Conservation (phyloP, 192 early-diverging fungal species). For the Podochytrium sp. region DNA sequence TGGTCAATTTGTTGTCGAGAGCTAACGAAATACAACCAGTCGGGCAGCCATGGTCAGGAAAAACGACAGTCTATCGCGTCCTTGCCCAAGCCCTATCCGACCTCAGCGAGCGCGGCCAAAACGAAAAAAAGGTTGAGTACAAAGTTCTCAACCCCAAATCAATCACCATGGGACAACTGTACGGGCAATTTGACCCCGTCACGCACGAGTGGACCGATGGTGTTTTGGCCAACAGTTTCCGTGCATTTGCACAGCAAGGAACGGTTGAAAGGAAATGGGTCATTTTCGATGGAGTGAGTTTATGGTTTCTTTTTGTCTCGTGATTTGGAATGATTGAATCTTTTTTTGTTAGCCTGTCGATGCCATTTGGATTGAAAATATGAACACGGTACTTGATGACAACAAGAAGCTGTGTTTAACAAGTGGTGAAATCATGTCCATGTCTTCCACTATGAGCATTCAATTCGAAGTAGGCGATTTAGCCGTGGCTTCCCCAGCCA, state of each 20-base stretch:
- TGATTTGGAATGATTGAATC: too few relatives aligned
- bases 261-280: slow-evolving; percentile 60
- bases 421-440: slow-evolving; percentile 63
- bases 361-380: slow-evolving; percentile 70
- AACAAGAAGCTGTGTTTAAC: slow-evolving; percentile 68
- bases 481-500: slow-evolving; percentile 65
- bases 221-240: slow-evolving; percentile 59
- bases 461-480: slow-evolving; percentile 67
- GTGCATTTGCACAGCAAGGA: slow-evolving; percentile 54
- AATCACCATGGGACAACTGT: slow-evolving; percentile 68
- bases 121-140: slow-evolving; percentile 59
- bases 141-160: slow-evolving; percentile 64
- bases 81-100: slow-evolving; percentile 57
- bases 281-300: slow-evolving; percentile 57
- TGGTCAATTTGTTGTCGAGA: background rate
- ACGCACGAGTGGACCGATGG: slow-evolving; percentile 70
- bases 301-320: background rate
- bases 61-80: slow-evolving; percentile 62
- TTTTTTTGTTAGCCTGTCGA: slow-evolving; percentile 50
- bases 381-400: slow-evolving; percentile 69
- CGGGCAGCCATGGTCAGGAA: slow-evolving; percentile 62
- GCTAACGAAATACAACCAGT: slow-evolving; percentile 13
- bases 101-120: slow-evolving; percentile 48
- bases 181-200: slow-evolving; percentile 63
- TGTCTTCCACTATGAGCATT: slow-evolving; percentile 61